A percentile compares a stretch with the other conserved stretches of the same genome.
Conservation (phyloP, 768 basidiomycete genomes). For the Xerocomus spinulosus region DNA sequence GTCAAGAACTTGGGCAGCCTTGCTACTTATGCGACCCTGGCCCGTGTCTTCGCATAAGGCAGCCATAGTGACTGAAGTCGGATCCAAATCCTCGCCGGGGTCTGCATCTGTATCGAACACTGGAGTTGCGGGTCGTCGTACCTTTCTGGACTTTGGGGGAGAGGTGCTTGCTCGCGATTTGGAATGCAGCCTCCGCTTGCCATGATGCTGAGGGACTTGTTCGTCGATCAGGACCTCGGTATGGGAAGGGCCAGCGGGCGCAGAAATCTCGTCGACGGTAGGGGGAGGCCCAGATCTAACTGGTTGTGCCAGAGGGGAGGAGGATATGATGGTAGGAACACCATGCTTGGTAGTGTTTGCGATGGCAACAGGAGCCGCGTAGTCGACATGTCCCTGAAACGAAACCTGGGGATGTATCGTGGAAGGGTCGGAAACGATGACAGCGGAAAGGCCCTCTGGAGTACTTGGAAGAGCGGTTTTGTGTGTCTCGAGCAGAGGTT, state of each 20-base stretch:
- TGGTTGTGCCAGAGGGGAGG: slow-evolving; percentile 12
- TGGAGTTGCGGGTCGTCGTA: slow-evolving; percentile 47
- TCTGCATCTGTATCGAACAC: slow-evolving; percentile 55
- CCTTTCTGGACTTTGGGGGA: slow-evolving; percentile 34
- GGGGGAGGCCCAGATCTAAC: background rate
- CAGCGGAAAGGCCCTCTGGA: background rate
- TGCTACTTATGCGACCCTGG: slow-evolving; percentile 73
- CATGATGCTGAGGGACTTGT: slow-evolving; percentile 6
- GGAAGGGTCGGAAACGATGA: slow-evolving; percentile 2
- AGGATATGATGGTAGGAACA: slow-evolving; percentile 18
- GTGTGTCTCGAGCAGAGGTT: slow-evolving; percentile 5
- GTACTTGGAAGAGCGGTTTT: background rate
- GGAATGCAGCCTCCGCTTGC: slow-evolving; percentile 19
- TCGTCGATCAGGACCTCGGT: slow-evolving; percentile 12
- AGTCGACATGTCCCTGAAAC: slow-evolving; percentile 3
- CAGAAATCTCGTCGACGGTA: background rate
- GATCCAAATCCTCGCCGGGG: slow-evolving; percentile 75
- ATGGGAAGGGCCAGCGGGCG: slow-evolving; percentile 9
- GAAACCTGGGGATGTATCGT: slow-evolving; percentile 6
- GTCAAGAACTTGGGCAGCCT: slow-evolving; percentile 63
- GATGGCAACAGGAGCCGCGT: background rate
- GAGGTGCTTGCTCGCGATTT: slow-evolving; percentile 12
- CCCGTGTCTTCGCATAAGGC: slow-evolving; percentile 73
- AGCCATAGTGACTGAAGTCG: slow-evolving; percentile 82
- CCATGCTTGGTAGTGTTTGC: slow-evolving; percentile 3